Conservation (phyloP, 1,284 basidiomycete species). For the Sphagnurus paluster region DNA sequence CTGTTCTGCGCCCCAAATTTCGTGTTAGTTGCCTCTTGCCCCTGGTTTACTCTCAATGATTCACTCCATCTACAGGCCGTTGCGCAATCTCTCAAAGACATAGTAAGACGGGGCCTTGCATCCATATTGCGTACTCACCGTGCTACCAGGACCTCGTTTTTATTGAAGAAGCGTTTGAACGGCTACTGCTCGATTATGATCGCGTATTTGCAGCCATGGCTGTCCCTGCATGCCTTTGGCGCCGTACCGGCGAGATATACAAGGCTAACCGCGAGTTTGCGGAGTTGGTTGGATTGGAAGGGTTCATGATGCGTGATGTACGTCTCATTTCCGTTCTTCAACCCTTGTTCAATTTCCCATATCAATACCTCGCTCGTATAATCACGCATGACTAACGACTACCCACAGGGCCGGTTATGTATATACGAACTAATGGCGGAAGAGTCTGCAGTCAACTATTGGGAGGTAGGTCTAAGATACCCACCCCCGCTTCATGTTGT, state of each 20-base stretch:
- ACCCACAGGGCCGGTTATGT: slow-evolving; percentile 76
- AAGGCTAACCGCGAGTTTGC: slow-evolving; percentile 96
- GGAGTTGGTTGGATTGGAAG: slow-evolving; percentile 83
- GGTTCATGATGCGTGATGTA: slow-evolving; percentile 79
- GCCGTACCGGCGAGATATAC: slow-evolving; percentile 97
- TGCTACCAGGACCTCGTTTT: slow-evolving; percentile 83
- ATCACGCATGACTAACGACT: not conserved
- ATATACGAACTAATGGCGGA: slow-evolving; percentile 98
- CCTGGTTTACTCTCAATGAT: not conserved
- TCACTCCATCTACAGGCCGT: slow-evolving; percentile 58
- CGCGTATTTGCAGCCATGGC: slow-evolving; percentile 95
- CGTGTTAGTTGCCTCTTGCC: slow-evolving; percentile 48
- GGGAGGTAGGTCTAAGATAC: slow-evolving; percentile 76
- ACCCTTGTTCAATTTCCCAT: no score
- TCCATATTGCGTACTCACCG: no score
- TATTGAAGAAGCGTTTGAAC: slow-evolving; percentile 96
- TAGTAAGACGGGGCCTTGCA: slow-evolving; percentile 52
- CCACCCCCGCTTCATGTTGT: not conserved
- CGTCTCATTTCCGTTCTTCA: slow-evolving; percentile 25
- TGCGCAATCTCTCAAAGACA: slow-evolving; percentile 86
- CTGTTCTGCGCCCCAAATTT: slow-evolving; percentile 92
- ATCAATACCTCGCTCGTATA: not conserved
- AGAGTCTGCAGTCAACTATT: slow-evolving; percentile 96
- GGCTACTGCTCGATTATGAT: slow-evolving; percentile 93
- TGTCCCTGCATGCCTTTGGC: slow-evolving; percentile 96